Percentiles rank a stretch among this genome's conserved stretches.
These are phyloP conservation scores for Aspergillus proliferans DNA, from an alignment of 2,329 filamentous ascomycete species.

Conservation along the genomic window DNA sequence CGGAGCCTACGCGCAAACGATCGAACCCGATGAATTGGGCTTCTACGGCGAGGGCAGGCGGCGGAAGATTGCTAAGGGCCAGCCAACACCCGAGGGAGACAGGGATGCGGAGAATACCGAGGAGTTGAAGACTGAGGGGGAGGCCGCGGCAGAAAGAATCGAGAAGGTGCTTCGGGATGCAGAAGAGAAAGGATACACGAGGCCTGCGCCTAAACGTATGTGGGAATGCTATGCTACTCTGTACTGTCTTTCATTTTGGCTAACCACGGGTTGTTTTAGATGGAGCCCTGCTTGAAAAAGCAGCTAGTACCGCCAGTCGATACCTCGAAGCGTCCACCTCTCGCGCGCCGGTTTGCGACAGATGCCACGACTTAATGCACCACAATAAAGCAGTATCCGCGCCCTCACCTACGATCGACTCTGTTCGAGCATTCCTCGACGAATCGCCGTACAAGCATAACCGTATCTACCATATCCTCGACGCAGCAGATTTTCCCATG, in stretches of 20 bases:
- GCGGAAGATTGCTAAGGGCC: conserved; percentile 27
- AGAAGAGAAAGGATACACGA: not conserved
- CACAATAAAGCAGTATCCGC: conserved; percentile 67
- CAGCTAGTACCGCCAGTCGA: conserved; percentile 12
- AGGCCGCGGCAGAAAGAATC: conserved; percentile 6
- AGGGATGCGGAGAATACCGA: conserved; percentile 13
- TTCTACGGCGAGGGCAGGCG: conserved; percentile 50
- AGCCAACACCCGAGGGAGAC: conserved; percentile 6
- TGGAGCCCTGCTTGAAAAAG: conserved; percentile 16
- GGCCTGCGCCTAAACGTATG: conserved; percentile 10
- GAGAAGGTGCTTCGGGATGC: conserved; percentile 5
- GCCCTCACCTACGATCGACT: conserved; percentile 71
- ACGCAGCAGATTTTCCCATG: conserved; percentile 95
- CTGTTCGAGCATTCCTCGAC: conserved; percentile 74
- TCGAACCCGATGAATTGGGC: conserved; percentile 50
- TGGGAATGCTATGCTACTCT: not conserved
- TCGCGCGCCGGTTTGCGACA: conserved; percentile 59
- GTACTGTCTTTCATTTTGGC: conserved; percentile 2
- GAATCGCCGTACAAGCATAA: conserved; percentile 88
- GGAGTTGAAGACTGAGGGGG: conserved; percentile 1
- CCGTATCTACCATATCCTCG: conserved; percentile 89
- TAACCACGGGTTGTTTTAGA: conserved; percentile 6
- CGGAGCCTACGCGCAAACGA: conserved; percentile 54
- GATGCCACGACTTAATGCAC: conserved; percentile 77
- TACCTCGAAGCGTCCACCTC: conserved; percentile 15